These are phyloP conservation scores for Candida patagonica DNA, from an alignment of 805 yeast genomes.

Conservation along the genomic window DNA sequence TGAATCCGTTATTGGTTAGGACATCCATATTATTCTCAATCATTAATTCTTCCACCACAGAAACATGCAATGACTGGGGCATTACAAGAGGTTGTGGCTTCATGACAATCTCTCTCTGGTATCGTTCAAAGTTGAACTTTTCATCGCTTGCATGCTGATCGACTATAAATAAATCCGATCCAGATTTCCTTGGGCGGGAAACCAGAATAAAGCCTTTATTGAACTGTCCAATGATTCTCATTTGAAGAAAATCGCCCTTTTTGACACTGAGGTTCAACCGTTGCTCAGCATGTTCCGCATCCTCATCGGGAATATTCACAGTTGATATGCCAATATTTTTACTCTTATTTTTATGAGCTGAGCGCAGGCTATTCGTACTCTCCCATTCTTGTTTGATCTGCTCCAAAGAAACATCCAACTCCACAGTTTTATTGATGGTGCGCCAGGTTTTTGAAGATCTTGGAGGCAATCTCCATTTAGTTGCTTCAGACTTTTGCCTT, in stretches of 20 bases:
- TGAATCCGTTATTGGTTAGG: constrained; percentile 73
- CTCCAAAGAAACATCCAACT: not conserved
- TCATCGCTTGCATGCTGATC: constrained; percentile 99
- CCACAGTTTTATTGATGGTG: constrained; percentile 1
- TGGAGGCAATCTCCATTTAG: too few species aligned
- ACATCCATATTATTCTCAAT: constrained; percentile 50
- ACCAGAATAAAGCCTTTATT: constrained; percentile 91
- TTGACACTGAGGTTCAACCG: constrained; percentile 49
- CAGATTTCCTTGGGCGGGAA: constrained; percentile 28
- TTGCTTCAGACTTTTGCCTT: not conserved
- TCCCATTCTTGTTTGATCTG: not conserved
- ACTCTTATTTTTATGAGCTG: not conserved
- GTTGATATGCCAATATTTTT: not conserved
- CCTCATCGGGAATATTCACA: constrained; percentile 4
- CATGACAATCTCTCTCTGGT: constrained; percentile 47
- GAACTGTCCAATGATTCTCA: constrained; percentile 88
- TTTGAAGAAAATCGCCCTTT: constrained; percentile 61
- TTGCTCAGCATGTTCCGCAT: constrained; percentile 42
- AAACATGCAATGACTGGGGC: constrained; percentile 51
- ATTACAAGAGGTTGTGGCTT: constrained; percentile 62
- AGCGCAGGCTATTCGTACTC: not conserved
- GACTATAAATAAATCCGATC: constrained; percentile 66
- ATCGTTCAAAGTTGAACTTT: constrained; percentile 75
- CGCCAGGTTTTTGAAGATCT: not conserved
- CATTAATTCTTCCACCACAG: constrained; percentile 67